phyloP scores from a whole-genome alignment of 306 rosid species.

The Astragalus membranaceus region DNA sequence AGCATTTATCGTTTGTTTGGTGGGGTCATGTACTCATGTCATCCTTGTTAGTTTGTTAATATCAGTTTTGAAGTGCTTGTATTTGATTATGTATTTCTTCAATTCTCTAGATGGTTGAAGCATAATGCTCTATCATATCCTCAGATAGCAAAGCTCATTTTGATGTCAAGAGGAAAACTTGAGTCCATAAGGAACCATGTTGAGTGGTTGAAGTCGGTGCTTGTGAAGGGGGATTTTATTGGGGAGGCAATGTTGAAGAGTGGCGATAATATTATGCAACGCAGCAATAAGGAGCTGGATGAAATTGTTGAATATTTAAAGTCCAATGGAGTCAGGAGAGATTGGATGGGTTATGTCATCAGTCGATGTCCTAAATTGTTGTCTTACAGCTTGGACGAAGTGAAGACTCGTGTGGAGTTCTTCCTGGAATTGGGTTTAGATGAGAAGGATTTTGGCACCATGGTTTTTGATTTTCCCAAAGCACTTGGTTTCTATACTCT shows the following conservation, averaged over 20 bases:
- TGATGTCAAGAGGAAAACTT: slow-evolving; percentile 66
- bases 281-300: slow-evolving; percentile 53
- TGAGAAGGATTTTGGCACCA: slow-evolving; percentile 88
- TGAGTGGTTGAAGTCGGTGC: slow-evolving; percentile 66
- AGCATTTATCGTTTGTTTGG: no score
- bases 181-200: slow-evolving; percentile 48
- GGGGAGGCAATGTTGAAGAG: slow-evolving; percentile 58
- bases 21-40: not conserved
- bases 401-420: slow-evolving; percentile 52
- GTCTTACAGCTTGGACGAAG: slow-evolving; percentile 70
- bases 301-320: slow-evolving; percentile 64
- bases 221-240: slow-evolving; percentile 66
- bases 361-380: slow-evolving; percentile 76
- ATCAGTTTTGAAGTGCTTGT: not conserved
- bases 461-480: slow-evolving; percentile 87
- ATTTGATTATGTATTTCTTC: slow-evolving; percentile 18
- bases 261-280: slow-evolving; percentile 52
- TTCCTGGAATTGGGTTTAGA: slow-evolving; percentile 69
- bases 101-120: slow-evolving; percentile 79
- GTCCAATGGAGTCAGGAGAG: slow-evolving; percentile 72
- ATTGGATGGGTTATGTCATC: slow-evolving; percentile 79
- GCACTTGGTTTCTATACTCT: slow-evolving; percentile 58
- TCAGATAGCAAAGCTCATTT: slow-evolving; percentile 77
- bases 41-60: not conserved
- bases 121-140: slow-evolving; percentile 77